Conservation (phyloP, 2,329 filamentous ascomycete species). For the Ceratocystis cubensis region DNA sequence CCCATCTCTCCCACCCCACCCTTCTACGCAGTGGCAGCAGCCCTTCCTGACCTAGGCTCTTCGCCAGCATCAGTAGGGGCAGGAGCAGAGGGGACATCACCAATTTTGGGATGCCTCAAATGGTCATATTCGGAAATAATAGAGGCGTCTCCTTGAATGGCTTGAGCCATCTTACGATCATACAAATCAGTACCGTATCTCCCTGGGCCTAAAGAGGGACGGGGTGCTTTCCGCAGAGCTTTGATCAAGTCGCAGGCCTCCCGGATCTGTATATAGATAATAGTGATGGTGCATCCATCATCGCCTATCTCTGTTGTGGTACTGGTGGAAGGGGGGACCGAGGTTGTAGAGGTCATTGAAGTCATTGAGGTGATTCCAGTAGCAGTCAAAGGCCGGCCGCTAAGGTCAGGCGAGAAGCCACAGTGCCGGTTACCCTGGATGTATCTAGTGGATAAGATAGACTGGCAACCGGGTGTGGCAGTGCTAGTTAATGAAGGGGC, state of each 20-base stretch:
- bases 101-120: too few relatives aligned
- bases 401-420: neutral
- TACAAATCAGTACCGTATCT: neutral
- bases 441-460: neutral
- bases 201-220: neutral
- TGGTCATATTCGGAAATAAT: neutral
- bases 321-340: neutral
- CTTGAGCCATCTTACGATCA: neutral
- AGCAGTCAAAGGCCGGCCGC: neutral
- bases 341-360: neutral
- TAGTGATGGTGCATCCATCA: neutral
- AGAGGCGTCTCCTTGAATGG: neutral
- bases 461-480: neutral
- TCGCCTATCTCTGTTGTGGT: neutral
- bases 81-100: too few relatives aligned
- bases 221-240: neutral
- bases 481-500: neutral
- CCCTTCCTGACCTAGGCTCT: too few relatives aligned
- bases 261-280: neutral
- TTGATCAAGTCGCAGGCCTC: neutral
- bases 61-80: too few relatives aligned
- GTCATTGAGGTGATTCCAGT: too few relatives aligned
- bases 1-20: too few relatives aligned
- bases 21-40: too few relatives aligned
- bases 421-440: neutral